Base-by-base conservation (phyloP, 2,329 filamentous ascomycete genomes). In the Colletotrichum ledebouriae region DNA sequence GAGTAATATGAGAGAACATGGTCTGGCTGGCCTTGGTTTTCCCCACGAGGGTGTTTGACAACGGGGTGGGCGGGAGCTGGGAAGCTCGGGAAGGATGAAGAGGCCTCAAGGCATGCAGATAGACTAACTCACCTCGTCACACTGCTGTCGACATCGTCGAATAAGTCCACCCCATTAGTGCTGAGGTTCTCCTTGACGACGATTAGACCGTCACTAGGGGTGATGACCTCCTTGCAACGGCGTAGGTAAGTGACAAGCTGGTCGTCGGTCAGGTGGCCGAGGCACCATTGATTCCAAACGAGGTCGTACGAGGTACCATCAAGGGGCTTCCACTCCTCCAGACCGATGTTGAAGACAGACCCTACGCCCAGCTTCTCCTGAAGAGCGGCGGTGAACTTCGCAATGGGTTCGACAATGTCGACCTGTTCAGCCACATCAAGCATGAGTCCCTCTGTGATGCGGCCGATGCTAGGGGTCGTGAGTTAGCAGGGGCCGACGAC, bases 251-350 rank as follows among this genome's bases (percentile, higher is more conserved):
- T 81, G 1, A 92, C 82, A 4, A 98, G 76, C 76, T 97, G 89
- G 7, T 79, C 79, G 76, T 97, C 94, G 0, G 87, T 94, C 62
- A 97, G 81, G 77, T 98, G 91, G 25, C 93, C 92, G 7, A 95
- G 79, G 78, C 94, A 98, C 94, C 94, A 97, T 78, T 98, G 94
- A 59, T 88, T 91, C 93, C 93, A 97, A 69, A 98, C 89, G 52
- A 97, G 78, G 76, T 94, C 91, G 78, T 98, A 98, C 56, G 80
- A 77, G 9, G 78, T 73, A 10, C 75, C 81, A 2, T 79, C 73
- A 0, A 74, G 80, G 1, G 85, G 82, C 11, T 73, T 67, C 93
- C 93, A 97, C 33, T 86, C 84, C 78, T 97, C 91, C 1, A 97
- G 81, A 0, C 93, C 93, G 2, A 90, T 80, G 72, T 92, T 93